These are phyloP conservation scores for Rhododendron vialii DNA, from an alignment of 148 eudicot genomes.

Conservation along the genomic window DNA sequence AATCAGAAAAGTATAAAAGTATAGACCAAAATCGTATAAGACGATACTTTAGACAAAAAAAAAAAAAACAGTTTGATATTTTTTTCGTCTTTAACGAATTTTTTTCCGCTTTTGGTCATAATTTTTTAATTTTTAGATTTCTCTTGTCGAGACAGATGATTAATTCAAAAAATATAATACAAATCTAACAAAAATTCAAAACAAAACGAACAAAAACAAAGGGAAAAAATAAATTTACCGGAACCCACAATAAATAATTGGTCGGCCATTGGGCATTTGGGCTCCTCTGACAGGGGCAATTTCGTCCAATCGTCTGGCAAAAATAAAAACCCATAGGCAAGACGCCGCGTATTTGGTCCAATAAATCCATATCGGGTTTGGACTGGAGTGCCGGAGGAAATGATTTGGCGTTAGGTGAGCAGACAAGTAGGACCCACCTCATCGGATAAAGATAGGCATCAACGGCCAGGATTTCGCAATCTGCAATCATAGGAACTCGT, in stretches of 20 bases:
- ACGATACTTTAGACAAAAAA: no score
- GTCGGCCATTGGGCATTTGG: neutral
- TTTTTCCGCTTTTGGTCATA: no score
- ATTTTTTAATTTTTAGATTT: no score
- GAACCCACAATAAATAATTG: neutral
- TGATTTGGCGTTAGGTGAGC: neutral
- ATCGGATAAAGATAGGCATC: conserved; percentile 16
- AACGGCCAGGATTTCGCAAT: conserved; percentile 21
- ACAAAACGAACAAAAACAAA: no score
- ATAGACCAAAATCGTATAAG: no score
- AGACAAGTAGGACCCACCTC: conserved; percentile 23
- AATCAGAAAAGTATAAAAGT: no score
- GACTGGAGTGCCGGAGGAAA: neutral
- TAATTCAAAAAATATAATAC: no score
- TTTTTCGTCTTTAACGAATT: no score
- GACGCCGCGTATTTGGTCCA: conserved; percentile 34
- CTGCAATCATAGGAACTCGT: conserved; percentile 7
- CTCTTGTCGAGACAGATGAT: no score
- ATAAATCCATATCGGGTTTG: neutral
- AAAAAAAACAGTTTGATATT: no score
- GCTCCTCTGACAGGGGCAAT: neutral
- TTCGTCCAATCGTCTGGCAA: neutral
- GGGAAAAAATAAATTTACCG: no score
- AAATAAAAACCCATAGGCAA: conserved; percentile 18
- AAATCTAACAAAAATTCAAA: no score